Percentiles rank a stretch among this genome's conserved stretches.
Evolutionary conservation across 2,329 filamentous ascomycete species (phyloP).

Genomic region (Geoglossum cookeanum): DNA sequence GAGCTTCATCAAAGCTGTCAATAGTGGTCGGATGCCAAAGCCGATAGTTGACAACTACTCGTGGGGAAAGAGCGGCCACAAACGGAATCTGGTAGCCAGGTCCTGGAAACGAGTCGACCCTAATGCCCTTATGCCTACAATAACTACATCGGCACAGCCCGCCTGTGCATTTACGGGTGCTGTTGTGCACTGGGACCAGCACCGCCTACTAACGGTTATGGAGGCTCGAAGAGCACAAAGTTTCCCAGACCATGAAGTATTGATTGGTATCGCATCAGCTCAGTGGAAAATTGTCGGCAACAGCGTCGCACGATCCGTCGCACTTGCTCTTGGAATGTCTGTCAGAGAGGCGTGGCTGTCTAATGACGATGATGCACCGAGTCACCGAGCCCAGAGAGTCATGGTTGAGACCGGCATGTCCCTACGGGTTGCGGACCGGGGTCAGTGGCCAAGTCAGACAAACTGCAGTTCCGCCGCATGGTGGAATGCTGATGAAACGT

Average conservation of each 20-base stretch:
- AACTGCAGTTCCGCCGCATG: neutral
- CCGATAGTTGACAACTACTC: slow-evolving; percentile 8
- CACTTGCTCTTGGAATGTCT: slow-evolving; percentile 44
- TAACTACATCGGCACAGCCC: slow-evolving; percentile 35
- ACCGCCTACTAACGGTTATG: slow-evolving; percentile 41
- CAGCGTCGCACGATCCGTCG: slow-evolving; percentile 50
- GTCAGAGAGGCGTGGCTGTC: slow-evolving; percentile 37
- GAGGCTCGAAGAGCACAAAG: slow-evolving; percentile 53
- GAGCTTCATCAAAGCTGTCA: slow-evolving; percentile 5
- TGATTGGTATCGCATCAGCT: slow-evolving; percentile 36
- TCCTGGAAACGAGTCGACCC: slow-evolving; percentile 35
- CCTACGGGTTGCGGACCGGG: neutral
- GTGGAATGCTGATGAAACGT: neutral
- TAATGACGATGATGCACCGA: slow-evolving; percentile 5
- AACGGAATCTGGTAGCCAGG: slow-evolving; percentile 8
- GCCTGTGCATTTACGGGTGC: slow-evolving; percentile 37
- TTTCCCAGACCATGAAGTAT: slow-evolving; percentile 47
- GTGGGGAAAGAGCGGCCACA: slow-evolving; percentile 5
- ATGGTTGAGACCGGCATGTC: neutral
- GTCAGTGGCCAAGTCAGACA: neutral
- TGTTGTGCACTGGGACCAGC: slow-evolving; percentile 45
- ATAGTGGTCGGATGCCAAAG: slow-evolving; percentile 1
- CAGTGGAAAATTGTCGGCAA: slow-evolving; percentile 58
- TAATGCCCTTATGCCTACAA: slow-evolving; percentile 36
- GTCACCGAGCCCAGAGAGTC: neutral